These are phyloP conservation scores for Blastobotrys illinoisensis DNA, from an alignment of 1,139 yeast species.

Conservation along the genomic window DNA sequence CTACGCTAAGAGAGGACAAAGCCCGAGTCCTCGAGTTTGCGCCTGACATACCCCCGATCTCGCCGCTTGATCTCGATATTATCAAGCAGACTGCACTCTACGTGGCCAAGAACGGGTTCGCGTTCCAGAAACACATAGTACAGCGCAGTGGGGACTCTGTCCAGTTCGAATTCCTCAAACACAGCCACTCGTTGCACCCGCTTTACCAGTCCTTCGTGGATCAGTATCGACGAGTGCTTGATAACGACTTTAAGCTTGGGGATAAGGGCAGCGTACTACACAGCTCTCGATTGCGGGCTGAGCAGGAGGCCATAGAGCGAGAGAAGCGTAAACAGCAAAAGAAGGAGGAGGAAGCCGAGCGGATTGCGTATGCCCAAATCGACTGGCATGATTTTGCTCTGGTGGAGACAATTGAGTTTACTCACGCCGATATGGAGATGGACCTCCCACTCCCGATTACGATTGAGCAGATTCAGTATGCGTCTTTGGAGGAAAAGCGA, in stretches of 20 bases:
- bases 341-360: slow-evolving; percentile 36
- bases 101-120: slow-evolving; percentile 51
- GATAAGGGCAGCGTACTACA: slow-evolving; percentile 17
- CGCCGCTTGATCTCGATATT: slow-evolving; percentile 60
- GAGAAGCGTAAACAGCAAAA: slow-evolving; percentile 30
- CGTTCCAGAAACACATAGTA: slow-evolving; percentile 38
- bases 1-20: slow-evolving; percentile 17
- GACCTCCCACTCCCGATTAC: slow-evolving; percentile 58
- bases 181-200: slow-evolving; percentile 54
- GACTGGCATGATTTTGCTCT: slow-evolving; percentile 85
- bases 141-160: slow-evolving; percentile 41
- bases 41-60: slow-evolving; percentile 48
- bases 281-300: slow-evolving; percentile 39
- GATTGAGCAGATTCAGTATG: slow-evolving; percentile 54
- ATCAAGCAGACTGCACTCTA: slow-evolving; percentile 70
- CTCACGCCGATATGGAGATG: slow-evolving; percentile 56
- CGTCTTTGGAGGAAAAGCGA: slow-evolving; percentile 51
- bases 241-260: slow-evolving; percentile 16
- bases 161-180: slow-evolving; percentile 65
- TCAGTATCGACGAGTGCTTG: slow-evolving; percentile 49
- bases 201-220: slow-evolving; percentile 47
- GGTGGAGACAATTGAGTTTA: slow-evolving; percentile 64
- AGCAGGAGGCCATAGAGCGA: slow-evolving; percentile 41
- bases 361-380: slow-evolving; percentile 62
- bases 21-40: slow-evolving; percentile 45